Conservation (phyloP, 1,139 yeast species). For the Debaryomyces nepalensis region DNA sequence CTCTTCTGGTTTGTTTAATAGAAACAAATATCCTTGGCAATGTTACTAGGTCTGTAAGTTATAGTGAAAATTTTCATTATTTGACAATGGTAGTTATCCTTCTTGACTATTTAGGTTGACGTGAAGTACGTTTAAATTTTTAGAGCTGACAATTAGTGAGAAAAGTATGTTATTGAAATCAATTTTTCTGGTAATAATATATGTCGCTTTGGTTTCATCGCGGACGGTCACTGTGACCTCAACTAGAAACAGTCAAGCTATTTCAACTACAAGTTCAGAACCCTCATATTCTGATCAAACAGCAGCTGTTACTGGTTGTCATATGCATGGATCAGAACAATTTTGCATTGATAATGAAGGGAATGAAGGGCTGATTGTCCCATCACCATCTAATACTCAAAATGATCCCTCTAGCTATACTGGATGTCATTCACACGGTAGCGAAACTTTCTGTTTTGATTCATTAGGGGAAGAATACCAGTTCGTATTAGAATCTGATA, state of each 20-base stretch:
- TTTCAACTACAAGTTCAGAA: too few relatives aligned
- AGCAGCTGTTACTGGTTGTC: slow-evolving; percentile 31
- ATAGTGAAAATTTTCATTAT: too few relatives aligned
- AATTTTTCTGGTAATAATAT: not conserved
- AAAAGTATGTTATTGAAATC: not conserved
- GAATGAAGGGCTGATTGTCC: slow-evolving; percentile 33
- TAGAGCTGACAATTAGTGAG: too few relatives aligned
- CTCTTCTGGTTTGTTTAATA: too few relatives aligned
- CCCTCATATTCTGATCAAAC: too few relatives aligned
- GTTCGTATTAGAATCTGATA: slow-evolving; percentile 25
- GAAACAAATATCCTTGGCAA: too few relatives aligned
- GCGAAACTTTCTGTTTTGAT: slow-evolving; percentile 29
- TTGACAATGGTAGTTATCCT: too few relatives aligned
- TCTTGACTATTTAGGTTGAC: too few relatives aligned
- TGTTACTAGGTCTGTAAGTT: too few relatives aligned
- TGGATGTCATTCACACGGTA: slow-evolving; percentile 35
- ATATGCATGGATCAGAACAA: slow-evolving; percentile 31
- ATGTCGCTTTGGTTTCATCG: not conserved
- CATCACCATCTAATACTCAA: slow-evolving; percentile 28
- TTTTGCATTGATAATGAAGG: slow-evolving; percentile 33
- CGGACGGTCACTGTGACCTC: slow-evolving; percentile 4
- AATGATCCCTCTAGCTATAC: slow-evolving; percentile 29
- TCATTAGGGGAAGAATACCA: slow-evolving; percentile 27
- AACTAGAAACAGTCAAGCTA: not conserved
- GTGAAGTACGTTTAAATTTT: too few relatives aligned